Percentiles rank a stretch among this genome's conserved stretches.
Conservation (phyloP, 1,139 yeast species). For the Geotrichum europaeum region DNA sequence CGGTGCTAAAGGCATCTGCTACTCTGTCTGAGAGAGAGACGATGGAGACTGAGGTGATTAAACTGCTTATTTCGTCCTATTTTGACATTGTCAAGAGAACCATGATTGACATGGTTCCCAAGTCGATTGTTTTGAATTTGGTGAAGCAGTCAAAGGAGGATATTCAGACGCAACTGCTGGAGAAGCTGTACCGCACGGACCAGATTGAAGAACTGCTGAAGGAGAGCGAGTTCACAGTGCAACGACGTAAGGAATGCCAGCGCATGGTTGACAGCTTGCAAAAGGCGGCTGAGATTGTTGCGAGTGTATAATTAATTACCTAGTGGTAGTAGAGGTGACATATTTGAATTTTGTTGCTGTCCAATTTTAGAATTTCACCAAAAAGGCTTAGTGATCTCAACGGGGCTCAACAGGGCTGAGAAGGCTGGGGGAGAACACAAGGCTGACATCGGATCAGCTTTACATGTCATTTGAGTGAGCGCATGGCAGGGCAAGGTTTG, state of each 20-base stretch:
- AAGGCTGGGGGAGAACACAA: not conserved
- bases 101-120: slow-evolving; percentile 87
- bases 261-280: slow-evolving; percentile 91
- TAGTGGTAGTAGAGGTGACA: too few relatives aligned
- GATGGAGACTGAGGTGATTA: slow-evolving; percentile 94
- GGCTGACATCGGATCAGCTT: not conserved
- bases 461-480: not conserved
- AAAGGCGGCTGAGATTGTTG: slow-evolving; percentile 88
- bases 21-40: slow-evolving; percentile 93
- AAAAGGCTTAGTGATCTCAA: not conserved
- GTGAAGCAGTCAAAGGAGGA: slow-evolving; percentile 70
- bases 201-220: slow-evolving; percentile 76
- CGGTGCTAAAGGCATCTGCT: slow-evolving; percentile 89
- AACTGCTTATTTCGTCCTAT: slow-evolving; percentile 82
- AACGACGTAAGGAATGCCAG: slow-evolving; percentile 87
- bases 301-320: slow-evolving; percentile 38
- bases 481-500: too few relatives aligned
- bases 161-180: slow-evolving; percentile 85
- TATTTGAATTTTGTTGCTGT: too few relatives aligned
- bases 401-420: not conserved
- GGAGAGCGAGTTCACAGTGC: slow-evolving; percentile 88
- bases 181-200: slow-evolving; percentile 74
- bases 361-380: too few relatives aligned
- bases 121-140: slow-evolving; percentile 87
- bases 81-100: slow-evolving; percentile 90